Evolutionary conservation across 306 rosid species (phyloP).

Genomic region (Fragaria iinumae): DNA sequence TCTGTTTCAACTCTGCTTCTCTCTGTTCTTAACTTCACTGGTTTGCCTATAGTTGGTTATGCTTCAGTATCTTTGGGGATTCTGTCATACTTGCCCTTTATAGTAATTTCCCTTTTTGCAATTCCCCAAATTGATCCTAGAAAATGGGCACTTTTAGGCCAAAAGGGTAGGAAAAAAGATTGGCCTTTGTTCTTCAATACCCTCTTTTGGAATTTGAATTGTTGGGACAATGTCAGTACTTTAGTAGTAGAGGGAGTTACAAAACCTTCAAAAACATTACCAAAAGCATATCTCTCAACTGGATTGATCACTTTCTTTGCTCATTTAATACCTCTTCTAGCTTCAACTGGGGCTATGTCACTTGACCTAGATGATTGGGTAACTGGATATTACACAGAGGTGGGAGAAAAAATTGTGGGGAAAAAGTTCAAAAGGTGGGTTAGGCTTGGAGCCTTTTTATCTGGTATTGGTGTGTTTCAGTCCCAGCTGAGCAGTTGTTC

Average conservation of each 20-base stretch:
- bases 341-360: slow-evolving; percentile 43
- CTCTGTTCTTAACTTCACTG: slow-evolving; percentile 53
- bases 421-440: slow-evolving; percentile 48
- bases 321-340: slow-evolving; percentile 48
- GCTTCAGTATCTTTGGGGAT: slow-evolving; percentile 47
- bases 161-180: slow-evolving; percentile 41
- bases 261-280: slow-evolving; percentile 48
- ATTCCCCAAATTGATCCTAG: slow-evolving; percentile 54
- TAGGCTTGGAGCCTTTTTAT: slow-evolving; percentile 54
- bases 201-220: slow-evolving; percentile 66
- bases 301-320: slow-evolving; percentile 51
- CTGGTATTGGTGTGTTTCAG: slow-evolving; percentile 56
- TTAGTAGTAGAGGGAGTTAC: slow-evolving; percentile 56
- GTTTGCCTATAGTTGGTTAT: slow-evolving; percentile 54
- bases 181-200: slow-evolving; percentile 56
- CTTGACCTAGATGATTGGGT: slow-evolving; percentile 43
- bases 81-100: slow-evolving; percentile 55
- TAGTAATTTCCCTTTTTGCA: slow-evolving; percentile 40
- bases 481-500: slow-evolving; percentile 68
- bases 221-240: slow-evolving; percentile 75
- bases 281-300: slow-evolving; percentile 50
- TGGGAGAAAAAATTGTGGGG: slow-evolving; percentile 57
- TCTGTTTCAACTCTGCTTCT: slow-evolving; percentile 39
- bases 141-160: slow-evolving; percentile 47
- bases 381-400: slow-evolving; percentile 43